These are phyloP conservation scores for Myxozyma vanderwaltii DNA, from an alignment of 805 yeast species.

Conservation along the genomic window DNA sequence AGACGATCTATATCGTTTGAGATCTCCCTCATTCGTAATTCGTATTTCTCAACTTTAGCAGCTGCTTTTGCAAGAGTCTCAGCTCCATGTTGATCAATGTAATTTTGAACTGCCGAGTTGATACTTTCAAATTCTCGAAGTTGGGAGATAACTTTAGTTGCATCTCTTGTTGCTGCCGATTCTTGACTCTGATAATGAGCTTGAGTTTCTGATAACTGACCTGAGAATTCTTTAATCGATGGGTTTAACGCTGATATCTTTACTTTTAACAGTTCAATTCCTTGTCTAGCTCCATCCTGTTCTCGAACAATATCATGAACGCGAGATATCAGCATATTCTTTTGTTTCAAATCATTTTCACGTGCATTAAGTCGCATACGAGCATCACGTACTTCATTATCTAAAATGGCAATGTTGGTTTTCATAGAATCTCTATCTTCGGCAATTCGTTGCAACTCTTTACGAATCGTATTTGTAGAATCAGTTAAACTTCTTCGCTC, in stretches of 20 bases:
- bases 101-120: background rate
- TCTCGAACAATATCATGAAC: conserved; percentile 39
- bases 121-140: conserved; percentile 15
- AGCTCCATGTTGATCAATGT: background rate
- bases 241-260: conserved; percentile 16
- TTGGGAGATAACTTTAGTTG: conserved; percentile 2
- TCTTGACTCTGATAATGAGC: conserved; percentile 30
- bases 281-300: conserved; percentile 36
- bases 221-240: conserved; percentile 6
- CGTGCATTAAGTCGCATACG: conserved; percentile 54
- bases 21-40: conserved; percentile 34
- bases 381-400: conserved; percentile 56
- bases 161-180: conserved; percentile 2
- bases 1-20: conserved; percentile 36
- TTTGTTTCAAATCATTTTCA: conserved; percentile 55
- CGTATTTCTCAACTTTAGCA: conserved; percentile 38
- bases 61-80: conserved; percentile 44
- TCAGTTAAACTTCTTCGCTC: conserved; percentile 43
- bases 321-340: conserved; percentile 39
- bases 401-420: conserved; percentile 50
- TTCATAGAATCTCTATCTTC: conserved; percentile 52
- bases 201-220: conserved; percentile 9
- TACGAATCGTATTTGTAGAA: conserved; percentile 49
- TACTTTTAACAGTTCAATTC: conserved; percentile 44
- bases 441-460: conserved; percentile 39